Conservation (phyloP, 2,329 filamentous ascomycete species). For the Xylaria sp. region DNA sequence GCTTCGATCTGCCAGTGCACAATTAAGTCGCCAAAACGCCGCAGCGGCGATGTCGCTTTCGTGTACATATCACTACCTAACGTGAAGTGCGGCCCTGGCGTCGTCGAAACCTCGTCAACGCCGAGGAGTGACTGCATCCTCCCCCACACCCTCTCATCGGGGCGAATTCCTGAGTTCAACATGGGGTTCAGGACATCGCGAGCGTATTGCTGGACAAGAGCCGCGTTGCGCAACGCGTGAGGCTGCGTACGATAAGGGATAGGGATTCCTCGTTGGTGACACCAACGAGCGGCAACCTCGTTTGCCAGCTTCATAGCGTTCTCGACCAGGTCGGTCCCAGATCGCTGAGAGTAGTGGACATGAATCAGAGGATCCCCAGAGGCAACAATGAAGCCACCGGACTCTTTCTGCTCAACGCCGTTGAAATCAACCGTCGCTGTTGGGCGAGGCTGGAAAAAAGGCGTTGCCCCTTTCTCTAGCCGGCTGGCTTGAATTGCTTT, state of each 20-base stretch:
- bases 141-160: conserved; percentile 48
- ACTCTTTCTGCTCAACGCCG: conserved; percentile 44
- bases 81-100: conserved; percentile 65
- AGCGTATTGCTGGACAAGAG: conserved; percentile 53
- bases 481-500: conserved; percentile 57
- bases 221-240: conserved; percentile 54
- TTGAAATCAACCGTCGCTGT: conserved; percentile 59
- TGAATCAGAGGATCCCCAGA: conserved; percentile 64
- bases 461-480: conserved; percentile 61
- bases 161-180: conserved; percentile 51
- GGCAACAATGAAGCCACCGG: conserved; percentile 49
- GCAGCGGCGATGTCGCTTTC: conserved; percentile 74
- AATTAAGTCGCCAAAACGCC: conserved; percentile 71
- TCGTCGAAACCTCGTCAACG: conserved; percentile 62
- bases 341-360: conserved; percentile 50
- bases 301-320: conserved; percentile 71
- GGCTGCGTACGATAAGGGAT: conserved; percentile 68
- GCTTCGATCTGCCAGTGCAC: conserved; percentile 75
- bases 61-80: conserved; percentile 70
- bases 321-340: conserved; percentile 56
- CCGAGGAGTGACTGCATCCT: conserved; percentile 58
- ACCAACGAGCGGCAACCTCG: conserved; percentile 71
- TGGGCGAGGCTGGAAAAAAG: conserved; percentile 58
- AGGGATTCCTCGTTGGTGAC: conserved; percentile 65
- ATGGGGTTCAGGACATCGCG: conserved; percentile 55